These are phyloP conservation scores for Coemansia sp. DNA, from an alignment of 192 early-diverging fungal genomes.

Conservation along the genomic window DNA sequence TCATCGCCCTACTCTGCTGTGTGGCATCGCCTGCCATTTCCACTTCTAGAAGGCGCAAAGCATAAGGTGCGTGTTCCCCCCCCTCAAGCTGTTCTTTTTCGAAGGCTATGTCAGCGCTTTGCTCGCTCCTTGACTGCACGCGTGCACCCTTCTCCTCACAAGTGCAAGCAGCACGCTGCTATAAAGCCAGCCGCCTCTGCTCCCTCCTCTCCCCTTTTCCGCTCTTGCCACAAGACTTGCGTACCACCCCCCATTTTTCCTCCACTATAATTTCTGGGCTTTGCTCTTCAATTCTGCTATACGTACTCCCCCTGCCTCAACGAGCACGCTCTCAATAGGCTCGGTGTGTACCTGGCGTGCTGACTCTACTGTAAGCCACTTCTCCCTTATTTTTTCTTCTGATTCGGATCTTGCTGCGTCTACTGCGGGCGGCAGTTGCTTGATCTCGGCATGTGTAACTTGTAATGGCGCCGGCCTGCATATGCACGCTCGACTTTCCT, in stretches of 20 bases:
- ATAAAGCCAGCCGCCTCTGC: slow-evolving; percentile 7
- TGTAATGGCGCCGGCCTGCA: slow-evolving; percentile 9
- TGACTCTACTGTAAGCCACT: slow-evolving; percentile 10
- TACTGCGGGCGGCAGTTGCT: slow-evolving; percentile 3
- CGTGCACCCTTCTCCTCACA: background rate
- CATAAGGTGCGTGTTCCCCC: background rate
- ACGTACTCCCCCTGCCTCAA: background rate
- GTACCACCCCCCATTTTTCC: background rate
- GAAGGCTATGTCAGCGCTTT: background rate
- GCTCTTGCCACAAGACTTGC: slow-evolving; percentile 5
- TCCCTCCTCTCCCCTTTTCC: background rate
- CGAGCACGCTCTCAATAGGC: background rate
- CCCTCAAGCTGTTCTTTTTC: background rate
- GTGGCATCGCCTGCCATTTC: background rate
- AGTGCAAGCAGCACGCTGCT: background rate
- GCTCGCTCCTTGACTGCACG: slow-evolving; percentile 6
- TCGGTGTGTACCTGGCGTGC: background rate
- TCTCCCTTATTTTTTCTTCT: slow-evolving; percentile 7
- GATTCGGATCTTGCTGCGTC: slow-evolving; percentile 1
- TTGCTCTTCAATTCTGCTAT: background rate
- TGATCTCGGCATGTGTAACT: slow-evolving; percentile 5
- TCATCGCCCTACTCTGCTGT: background rate
- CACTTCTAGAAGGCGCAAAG: background rate
- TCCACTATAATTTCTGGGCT: background rate
- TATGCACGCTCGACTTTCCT: slow-evolving; percentile 7